Conservation (phyloP, 2,329 filamentous ascomycete genomes). For the Talaromyces sp. region DNA sequence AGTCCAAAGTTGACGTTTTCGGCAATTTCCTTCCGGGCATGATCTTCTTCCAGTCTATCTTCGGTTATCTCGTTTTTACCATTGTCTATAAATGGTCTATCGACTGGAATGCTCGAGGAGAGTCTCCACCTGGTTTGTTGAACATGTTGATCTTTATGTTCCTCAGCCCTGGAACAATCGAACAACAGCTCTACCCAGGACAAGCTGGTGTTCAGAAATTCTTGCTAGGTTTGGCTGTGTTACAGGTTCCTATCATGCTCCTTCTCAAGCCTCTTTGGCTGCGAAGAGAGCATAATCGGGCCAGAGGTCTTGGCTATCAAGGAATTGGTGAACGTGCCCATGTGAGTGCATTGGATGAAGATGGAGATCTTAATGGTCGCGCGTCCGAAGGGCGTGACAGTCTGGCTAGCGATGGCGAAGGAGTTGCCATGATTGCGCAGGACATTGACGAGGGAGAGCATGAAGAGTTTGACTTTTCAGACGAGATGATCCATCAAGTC, state of each 20-base stretch:
- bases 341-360: slow-evolving; percentile 85
- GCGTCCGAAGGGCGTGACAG: slow-evolving; percentile 62
- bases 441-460: slow-evolving; percentile 78
- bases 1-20: slow-evolving; percentile 91
- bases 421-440: slow-evolving; percentile 82
- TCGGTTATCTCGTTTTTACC: slow-evolving; percentile 89
- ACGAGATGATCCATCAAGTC: slow-evolving; percentile 98
- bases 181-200: slow-evolving; percentile 69
- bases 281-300: slow-evolving; percentile 86
- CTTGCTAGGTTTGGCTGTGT: slow-evolving; percentile 75
- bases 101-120: slow-evolving; percentile 69
- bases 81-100: slow-evolving; percentile 97
- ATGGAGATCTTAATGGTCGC: slow-evolving; percentile 67
- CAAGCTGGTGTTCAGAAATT: slow-evolving; percentile 73
- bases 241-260: slow-evolving; percentile 84
- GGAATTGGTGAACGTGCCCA: slow-evolving; percentile 85
- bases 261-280: slow-evolving; percentile 96
- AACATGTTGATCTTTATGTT: slow-evolving; percentile 99
- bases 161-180: slow-evolving; percentile 71
- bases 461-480: slow-evolving; percentile 95
- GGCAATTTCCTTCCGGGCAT: slow-evolving; percentile 97
- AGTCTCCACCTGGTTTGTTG: slow-evolving; percentile 76
- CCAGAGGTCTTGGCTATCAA: slow-evolving; percentile 83
- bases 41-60: slow-evolving; percentile 99
- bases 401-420: slow-evolving; percentile 72